Percentiles rank a stretch among this genome's conserved stretches.
phyloP scores from a whole-genome alignment of 495 filamentous ascomycete species.

The Daldinia loculata region DNA sequence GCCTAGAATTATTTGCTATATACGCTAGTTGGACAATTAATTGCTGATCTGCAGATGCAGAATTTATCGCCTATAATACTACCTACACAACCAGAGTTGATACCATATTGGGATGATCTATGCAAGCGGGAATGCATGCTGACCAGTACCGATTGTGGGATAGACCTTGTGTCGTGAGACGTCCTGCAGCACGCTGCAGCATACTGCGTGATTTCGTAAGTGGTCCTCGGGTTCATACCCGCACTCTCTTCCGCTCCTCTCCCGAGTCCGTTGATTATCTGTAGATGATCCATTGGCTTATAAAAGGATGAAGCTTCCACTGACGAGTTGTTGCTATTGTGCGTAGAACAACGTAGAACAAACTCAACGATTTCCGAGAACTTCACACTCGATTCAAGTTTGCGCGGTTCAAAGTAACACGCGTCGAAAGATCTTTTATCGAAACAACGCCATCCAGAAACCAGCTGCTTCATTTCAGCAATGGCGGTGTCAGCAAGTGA shows the following conservation, averaged over 20 bases:
- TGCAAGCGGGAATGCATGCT: background rate
- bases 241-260: background rate
- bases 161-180: background rate
- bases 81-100: background rate
- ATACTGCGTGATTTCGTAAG: background rate
- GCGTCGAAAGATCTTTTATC: background rate
- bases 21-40: background rate
- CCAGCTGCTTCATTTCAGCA: constrained; percentile 1
- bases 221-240: background rate
- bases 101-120: background rate
- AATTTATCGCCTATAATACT: background rate
- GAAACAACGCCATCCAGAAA: background rate
- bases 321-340: background rate
- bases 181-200: background rate
- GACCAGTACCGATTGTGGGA: background rate
- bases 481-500: constrained; percentile 20
- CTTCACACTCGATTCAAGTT: constrained; percentile 1
- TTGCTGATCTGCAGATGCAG: background rate
- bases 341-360: background rate
- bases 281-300: background rate
- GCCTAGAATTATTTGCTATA: background rate
- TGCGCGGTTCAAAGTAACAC: background rate
- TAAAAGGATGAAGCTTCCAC: background rate
- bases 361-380: constrained; percentile 1
- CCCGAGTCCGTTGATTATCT: background rate